Evolutionary conservation across 306 rosid genomes (phyloP).

Genomic region (Quercus berberidifolia): DNA sequence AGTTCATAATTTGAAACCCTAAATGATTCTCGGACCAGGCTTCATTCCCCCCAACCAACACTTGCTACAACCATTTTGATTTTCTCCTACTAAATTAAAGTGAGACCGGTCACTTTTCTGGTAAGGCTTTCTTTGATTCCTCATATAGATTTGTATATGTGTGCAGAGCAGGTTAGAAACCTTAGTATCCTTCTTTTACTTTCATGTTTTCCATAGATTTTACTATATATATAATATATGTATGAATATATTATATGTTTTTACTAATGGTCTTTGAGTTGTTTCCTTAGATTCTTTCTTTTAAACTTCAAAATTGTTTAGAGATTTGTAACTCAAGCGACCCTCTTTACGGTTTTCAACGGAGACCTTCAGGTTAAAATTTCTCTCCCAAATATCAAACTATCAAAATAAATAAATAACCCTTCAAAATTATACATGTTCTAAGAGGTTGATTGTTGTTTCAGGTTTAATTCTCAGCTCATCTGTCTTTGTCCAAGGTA

Average conservation of each 20-base stretch:
- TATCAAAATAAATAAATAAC: no score
- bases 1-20: conserved; percentile 12
- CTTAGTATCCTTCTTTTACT: background rate
- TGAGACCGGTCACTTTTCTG: background rate
- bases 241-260: background rate
- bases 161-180: background rate
- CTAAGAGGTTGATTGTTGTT: background rate
- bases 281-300: background rate
- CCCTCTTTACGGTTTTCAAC: no score
- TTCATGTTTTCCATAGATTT: background rate
- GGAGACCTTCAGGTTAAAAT: no score
- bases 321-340: no score
- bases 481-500: background rate
- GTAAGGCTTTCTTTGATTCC: background rate
- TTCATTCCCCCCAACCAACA: conserved; percentile 72
- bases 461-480: background rate
- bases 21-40: conserved; percentile 79
- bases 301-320: background rate
- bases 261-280: background rate
- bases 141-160: background rate
- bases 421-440: background rate
- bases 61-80: conserved; percentile 10
- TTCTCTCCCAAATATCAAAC: no score
- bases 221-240: background rate
- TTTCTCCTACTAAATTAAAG: no score